These are phyloP conservation scores for Aspergillus sp. DNA, from an alignment of 2,329 filamentous ascomycete species.

Conservation along the genomic window DNA sequence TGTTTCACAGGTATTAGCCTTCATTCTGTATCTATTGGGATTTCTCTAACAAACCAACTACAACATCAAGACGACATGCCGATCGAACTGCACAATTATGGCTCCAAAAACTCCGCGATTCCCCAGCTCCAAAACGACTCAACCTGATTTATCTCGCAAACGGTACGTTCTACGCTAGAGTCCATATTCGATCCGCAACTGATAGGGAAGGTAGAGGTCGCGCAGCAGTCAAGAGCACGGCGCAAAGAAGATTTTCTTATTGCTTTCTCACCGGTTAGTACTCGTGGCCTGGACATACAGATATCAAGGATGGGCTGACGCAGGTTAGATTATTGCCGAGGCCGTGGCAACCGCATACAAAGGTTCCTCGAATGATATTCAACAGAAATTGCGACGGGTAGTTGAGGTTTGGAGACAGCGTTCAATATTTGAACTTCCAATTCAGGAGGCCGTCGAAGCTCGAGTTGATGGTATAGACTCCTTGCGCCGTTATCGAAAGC, in stretches of 20 bases:
- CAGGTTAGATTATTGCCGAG: slow-evolving; percentile 74
- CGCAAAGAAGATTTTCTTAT: slow-evolving; percentile 90
- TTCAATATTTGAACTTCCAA: slow-evolving; percentile 77
- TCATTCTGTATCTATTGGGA: neutral
- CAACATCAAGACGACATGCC: slow-evolving; percentile 74
- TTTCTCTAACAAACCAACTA: slow-evolving; percentile 22
- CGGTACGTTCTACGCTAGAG: slow-evolving; percentile 59
- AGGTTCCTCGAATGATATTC: slow-evolving; percentile 81
- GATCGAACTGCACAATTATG: slow-evolving; percentile 90
- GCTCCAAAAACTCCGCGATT: slow-evolving; percentile 87
- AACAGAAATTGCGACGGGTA: slow-evolving; percentile 83
- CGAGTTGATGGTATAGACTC: slow-evolving; percentile 72
- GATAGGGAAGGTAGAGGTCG: slow-evolving; percentile 70
- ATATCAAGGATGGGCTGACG: slow-evolving; percentile 26
- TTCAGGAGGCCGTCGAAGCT: slow-evolving; percentile 79
- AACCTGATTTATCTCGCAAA: slow-evolving; percentile 95
- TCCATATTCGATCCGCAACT: slow-evolving; percentile 19
- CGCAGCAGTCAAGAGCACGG: slow-evolving; percentile 92
- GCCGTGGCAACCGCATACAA: slow-evolving; percentile 91
- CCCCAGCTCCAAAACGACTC: slow-evolving; percentile 80
- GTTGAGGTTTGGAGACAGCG: slow-evolving; percentile 94
- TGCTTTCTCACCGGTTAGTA: slow-evolving; percentile 76
- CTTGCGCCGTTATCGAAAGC: slow-evolving; percentile 8
- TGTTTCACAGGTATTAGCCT: slow-evolving; percentile 84
- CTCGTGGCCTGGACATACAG: neutral